These are phyloP conservation scores for Trichoderma koningiopsis DNA, from an alignment of 2,329 filamentous ascomycete species.

Conservation along the genomic window DNA sequence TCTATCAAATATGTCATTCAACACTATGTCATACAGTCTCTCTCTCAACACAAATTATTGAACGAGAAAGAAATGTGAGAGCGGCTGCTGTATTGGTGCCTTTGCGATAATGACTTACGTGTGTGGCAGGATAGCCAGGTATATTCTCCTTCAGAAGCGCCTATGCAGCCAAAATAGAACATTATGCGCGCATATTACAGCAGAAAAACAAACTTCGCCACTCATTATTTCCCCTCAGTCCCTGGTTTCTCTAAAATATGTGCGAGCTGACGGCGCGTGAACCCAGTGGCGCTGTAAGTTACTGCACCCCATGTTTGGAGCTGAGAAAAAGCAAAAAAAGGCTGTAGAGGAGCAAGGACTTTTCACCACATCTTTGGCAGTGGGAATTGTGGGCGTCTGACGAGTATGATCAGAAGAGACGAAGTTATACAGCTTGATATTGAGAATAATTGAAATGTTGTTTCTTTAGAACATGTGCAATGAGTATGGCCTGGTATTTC, in stretches of 20 bases:
- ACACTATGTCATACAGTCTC: too few relatives aligned
- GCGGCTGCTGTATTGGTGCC: not conserved
- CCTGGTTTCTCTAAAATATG: not conserved
- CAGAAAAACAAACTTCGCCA: not conserved
- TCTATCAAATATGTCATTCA: too few relatives aligned
- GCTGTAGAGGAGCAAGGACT: not conserved
- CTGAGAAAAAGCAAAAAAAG: not conserved
- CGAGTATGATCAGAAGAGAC: not conserved
- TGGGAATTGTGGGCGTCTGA: not conserved
- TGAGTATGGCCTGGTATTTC: not conserved
- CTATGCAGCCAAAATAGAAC: not conserved
- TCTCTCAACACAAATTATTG: too few relatives aligned
- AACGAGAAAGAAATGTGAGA: too few relatives aligned
- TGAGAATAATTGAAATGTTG: too few relatives aligned
- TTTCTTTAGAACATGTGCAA: not conserved
- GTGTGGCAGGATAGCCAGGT: not conserved
- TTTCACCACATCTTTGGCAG: not conserved
- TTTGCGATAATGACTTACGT: not conserved
- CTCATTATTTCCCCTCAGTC: not conserved
- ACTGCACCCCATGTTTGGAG: not conserved
- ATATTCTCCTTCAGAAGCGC: not conserved
- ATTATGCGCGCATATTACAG: not conserved
- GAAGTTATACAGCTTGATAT: too few relatives aligned
- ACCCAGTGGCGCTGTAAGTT: not conserved
- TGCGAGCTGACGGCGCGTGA: not conserved